Evolutionary conservation across 192 early-diverging fungal species (phyloP).

Genomic region (Haplosporangium gracile): DNA sequence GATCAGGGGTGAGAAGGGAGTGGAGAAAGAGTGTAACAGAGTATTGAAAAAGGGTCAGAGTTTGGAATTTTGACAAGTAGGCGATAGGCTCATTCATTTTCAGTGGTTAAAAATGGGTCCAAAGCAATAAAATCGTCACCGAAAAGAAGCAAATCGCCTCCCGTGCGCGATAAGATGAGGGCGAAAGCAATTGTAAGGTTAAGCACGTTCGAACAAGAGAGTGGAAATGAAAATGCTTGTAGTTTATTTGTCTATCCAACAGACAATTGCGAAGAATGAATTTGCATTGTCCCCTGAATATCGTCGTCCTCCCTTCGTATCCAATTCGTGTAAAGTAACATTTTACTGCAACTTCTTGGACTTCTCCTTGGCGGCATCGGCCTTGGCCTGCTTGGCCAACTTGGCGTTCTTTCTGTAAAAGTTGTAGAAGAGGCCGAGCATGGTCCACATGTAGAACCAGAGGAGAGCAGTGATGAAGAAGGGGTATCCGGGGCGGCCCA

Average conservation of each 20-base stretch:
- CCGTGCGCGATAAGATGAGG: not conserved
- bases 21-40: not conserved
- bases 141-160: not conserved
- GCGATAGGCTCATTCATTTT: not conserved
- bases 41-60: not conserved
- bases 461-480: constrained; percentile 64
- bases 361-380: constrained; percentile 48
- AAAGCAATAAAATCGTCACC: not conserved
- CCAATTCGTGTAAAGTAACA: not conserved
- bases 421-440: constrained; percentile 74
- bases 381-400: constrained; percentile 42
- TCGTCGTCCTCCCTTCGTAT: not conserved
- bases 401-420: constrained; percentile 68
- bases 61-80: not conserved
- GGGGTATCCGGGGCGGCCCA: constrained; percentile 59
- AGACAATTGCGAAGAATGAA: not conserved
- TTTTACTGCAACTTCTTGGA: constrained; percentile 51
- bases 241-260: constrained; percentile 7
- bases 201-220: too few relatives aligned
- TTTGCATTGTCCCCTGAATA: not conserved
- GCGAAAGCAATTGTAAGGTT: not conserved
- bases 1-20: not conserved
- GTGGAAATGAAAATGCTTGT: not conserved
- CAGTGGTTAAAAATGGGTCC: not conserved
- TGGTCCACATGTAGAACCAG: constrained; percentile 76